Evolutionary conservation across 768 basidiomycete species (phyloP), one percentile per base, ranked within the genome.

Genomic region (Auricularia auricula-judae): DNA sequence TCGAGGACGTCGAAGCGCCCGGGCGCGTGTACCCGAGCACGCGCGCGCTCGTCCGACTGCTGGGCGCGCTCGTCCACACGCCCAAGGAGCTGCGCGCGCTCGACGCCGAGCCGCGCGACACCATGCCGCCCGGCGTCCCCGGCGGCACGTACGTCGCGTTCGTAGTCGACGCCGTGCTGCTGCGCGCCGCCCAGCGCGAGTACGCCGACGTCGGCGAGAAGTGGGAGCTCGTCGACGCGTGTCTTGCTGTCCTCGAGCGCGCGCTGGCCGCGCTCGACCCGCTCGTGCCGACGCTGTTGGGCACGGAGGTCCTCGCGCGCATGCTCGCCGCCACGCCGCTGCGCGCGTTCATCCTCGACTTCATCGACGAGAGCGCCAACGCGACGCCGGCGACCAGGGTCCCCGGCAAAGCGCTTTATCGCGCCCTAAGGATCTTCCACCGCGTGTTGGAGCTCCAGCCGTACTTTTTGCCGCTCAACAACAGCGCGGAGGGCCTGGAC

Each of bases 201-300:
- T 98, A 89, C 70, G 77, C 82, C 2, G 81, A 81, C 36, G 84
- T 84, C 11, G 84, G 84, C 12, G 93, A 98, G 70, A 77, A 88
- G 66, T 98, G 93, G 93, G 80, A 85, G 69, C 86, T 90, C 72
- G 89, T 93, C 63, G 93, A 95, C 67, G 79, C 88, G 0, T 91
- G 89, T 63, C 77, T 98, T 54, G 85, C 84, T 65, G 96, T 91
- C 71, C 81, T 96, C 64, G 96, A 98, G 71, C 85, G 89, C 43
- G 84, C 86, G 33, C 76, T 98, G 42, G 89, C 88, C 0, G 86
- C 86, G 69, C 94, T 89, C 74, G 86, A 93, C 70, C 77, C 96
- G 60, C 88, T 14, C 34, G 34, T 33, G 16, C 11, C 29, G 23
- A 12, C 23, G 4, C 93, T 97, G 70, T 93, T 96, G 2, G 96